phyloP scores from a whole-genome alignment of 306 rosid genomes.

The Gastrolobium bilobum region DNA sequence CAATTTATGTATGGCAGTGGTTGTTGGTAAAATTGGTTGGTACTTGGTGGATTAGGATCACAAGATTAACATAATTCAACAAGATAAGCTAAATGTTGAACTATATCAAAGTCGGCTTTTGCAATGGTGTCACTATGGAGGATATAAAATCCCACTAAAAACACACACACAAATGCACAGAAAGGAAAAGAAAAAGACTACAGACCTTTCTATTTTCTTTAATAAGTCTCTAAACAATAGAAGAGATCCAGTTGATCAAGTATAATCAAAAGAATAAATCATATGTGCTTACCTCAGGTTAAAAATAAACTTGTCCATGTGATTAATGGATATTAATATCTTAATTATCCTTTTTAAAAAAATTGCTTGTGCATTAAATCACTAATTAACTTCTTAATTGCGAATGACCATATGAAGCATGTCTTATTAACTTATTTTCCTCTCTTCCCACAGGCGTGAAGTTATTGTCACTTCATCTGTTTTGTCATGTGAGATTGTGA shows the following conservation, averaged over 20 bases:
- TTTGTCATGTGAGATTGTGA: slow-evolving; percentile 83
- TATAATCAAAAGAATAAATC: neutral
- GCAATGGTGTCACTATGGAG: slow-evolving; percentile 30
- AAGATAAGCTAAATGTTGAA: neutral
- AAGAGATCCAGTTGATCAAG: slow-evolving; percentile 8
- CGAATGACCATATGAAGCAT: slow-evolving; percentile 33
- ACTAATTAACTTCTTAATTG: slow-evolving; percentile 14
- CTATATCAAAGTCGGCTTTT: neutral
- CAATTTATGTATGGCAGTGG: neutral
- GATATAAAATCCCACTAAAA: neutral
- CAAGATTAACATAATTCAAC: slow-evolving; percentile 23
- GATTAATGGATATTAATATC: slow-evolving; percentile 29
- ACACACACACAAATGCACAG: too few relatives aligned
- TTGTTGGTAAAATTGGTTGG: slow-evolving; percentile 9
- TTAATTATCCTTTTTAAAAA: neutral
- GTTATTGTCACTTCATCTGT: slow-evolving; percentile 97
- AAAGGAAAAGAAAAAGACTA: neutral
- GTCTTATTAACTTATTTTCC: slow-evolving; percentile 40
- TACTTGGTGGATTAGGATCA: slow-evolving; percentile 7
- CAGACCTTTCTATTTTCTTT: neutral
- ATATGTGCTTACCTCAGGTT: neutral
- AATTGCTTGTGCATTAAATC: slow-evolving; percentile 9
- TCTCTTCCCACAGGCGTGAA: slow-evolving; percentile 67
- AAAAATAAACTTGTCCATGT: neutral
- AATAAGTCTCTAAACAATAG: slow-evolving; percentile 1